Evolutionary conservation across 164 flowering plant species (phyloP), one percentile per base, ranked within the genome.

Genomic region (Houttuynia cordata): DNA sequence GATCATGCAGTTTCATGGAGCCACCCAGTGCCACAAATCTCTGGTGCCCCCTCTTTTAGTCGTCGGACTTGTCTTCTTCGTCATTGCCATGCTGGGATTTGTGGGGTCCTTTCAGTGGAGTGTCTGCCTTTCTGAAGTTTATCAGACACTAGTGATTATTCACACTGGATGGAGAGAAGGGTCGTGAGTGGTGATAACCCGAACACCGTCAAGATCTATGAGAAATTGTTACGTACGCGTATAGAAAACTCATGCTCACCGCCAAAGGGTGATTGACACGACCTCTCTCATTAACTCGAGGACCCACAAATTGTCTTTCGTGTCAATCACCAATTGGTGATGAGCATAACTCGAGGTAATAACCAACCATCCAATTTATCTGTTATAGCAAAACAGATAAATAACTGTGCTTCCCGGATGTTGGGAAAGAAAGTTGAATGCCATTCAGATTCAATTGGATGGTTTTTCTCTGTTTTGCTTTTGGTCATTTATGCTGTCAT

Each of bases 121-220:
- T 30, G 50, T 71, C 15, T 56, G 21, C 50, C 15, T 81, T 47
- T 62, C 84, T 0, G 72, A 73, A 67, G 20, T 80, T 1, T 87
- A 87, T 49, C 65, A 78, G 19, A 18, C 66, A 19, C 56, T 81
- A 8, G 39, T 78, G 76, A 69, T 77, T 23, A 1, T 78, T 76
- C 86, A 6, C 56, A 81, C 47, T 87, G 90, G 88, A 50, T 87
- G 71, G 77, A 75, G 62, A 72, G 67, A 5, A 63, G 77, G 45
- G 79, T 81, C 0, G 67, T 65, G 10, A 70, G 75, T 63, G 78
- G 30, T 1, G 18, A 65, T 7, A 72, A 81, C 9, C 86, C 93
- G 93, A 64, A 52, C 8, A 51, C 53, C 15, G 69, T 86, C 19
- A 74, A 34, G 68, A 75, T 73, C 64, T 86, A 91, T 68, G 67